Conservation (phyloP, 179 eudicot genomes). For the Spinacia oleracea region DNA sequence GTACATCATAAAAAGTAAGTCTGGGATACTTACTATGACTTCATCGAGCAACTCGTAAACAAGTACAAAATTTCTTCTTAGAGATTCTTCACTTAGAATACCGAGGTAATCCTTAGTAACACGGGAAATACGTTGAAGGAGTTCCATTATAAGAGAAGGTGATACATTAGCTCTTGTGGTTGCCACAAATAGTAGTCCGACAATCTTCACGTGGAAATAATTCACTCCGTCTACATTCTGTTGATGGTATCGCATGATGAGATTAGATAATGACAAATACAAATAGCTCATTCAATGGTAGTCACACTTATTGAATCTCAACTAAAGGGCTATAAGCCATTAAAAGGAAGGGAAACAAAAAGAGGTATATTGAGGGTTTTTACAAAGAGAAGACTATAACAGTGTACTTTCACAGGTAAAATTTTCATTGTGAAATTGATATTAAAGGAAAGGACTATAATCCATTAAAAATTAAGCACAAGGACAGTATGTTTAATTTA, state of each 20-base stretch:
- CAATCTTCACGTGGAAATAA: conserved; percentile 96
- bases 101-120: conserved; percentile 97
- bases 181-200: conserved; percentile 85
- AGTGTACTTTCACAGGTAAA: background rate
- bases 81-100: conserved; percentile 82
- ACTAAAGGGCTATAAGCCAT: background rate
- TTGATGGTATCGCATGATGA: conserved; percentile 21
- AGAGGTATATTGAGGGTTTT: background rate
- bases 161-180: conserved; percentile 86
- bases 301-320: background rate
- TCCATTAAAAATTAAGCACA: background rate
- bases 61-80: conserved; percentile 88
- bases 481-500: background rate
- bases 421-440: background rate
- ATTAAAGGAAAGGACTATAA: background rate
- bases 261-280: background rate
- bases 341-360: background rate
- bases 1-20: background rate
- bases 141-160: conserved; percentile 88
- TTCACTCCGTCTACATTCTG: conserved; percentile 93
- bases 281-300: background rate
- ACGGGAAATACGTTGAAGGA: conserved; percentile 89
- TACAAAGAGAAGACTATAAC: background rate
- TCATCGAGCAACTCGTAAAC: conserved; percentile 96
- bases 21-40: conserved; percentile 68